Base-by-base conservation (phyloP, 2,329 filamentous ascomycete genomes). In the Ceratocystis destructans region DNA sequence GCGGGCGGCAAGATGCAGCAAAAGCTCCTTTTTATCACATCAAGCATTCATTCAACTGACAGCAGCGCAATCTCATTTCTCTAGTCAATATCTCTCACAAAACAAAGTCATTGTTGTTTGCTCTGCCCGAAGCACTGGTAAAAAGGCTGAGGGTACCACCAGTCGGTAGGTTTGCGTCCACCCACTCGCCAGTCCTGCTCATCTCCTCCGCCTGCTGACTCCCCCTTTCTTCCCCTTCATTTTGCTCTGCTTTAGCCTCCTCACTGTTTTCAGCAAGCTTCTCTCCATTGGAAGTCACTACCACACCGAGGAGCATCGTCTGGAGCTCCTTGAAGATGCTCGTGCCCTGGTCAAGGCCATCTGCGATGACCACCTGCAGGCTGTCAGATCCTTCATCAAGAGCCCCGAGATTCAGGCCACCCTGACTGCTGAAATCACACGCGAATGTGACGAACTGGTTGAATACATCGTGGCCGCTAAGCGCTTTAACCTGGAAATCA, bases 91-190 rank as follows among this genome's bases (percentile, higher is more conserved):
- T 73, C 77, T 95, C 66, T 79, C 79, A 65, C 79, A 84, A 67
- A 86, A 90, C 73, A 87, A 87, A 75, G 86, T 96, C 70, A 92
- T 91, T 66, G 87, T 99, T 67, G 93, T 99, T 67, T 99, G 94
- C 78, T 99, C 94, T 69, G 94, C 94, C 53, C 83, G 94, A 74
- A 96, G 91, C 77, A 94, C 89, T 68, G 92, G 90, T 69, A 96
- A 93, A 74, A 99, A 99, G 79, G 84, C 87, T 65, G 90, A 95
- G 71, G 94, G 94, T 69, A 99, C 94, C 68, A 99, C 94, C 46
- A 97, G 95, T 77, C 85, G 91, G 88, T 92, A 78, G 83, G 87
- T 82, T 75, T 72, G 65, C 41, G 44, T 33, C 22, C 12, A 65
- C 70, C n/a, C 22, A 7, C 31, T 57, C 20, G 66, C 3, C 17